phyloP scores from a whole-genome alignment of 345 rosid genomes.

The Gossypium herbaceum region DNA sequence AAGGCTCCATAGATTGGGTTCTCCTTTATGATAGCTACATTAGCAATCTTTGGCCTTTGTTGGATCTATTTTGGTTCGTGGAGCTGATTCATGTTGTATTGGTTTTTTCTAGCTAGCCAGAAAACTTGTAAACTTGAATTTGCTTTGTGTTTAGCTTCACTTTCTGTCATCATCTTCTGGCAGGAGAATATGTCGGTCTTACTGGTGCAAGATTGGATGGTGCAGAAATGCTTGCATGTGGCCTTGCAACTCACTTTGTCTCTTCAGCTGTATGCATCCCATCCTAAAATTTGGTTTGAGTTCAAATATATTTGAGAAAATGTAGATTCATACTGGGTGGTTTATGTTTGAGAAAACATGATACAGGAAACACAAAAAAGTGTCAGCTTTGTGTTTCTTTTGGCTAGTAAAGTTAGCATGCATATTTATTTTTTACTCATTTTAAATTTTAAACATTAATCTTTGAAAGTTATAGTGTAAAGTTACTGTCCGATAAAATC shows the following conservation, averaged over 20 bases:
- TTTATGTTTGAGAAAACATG: constrained; percentile 20
- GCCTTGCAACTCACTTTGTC: constrained; percentile 86
- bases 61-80: constrained; percentile 4
- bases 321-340: neutral
- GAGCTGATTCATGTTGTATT: constrained; percentile 6
- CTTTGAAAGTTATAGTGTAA: neutral
- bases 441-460: neutral
- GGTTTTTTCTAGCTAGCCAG: neutral
- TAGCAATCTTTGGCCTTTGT: neutral
- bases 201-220: constrained; percentile 79
- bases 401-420: neutral
- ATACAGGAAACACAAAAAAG: neutral
- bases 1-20: neutral
- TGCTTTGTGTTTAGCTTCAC: neutral
- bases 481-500: neutral
- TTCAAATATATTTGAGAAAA: constrained; percentile 5
- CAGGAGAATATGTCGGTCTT: constrained; percentile 81
- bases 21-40: constrained; percentile 7
- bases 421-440: neutral
- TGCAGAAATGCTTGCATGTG: constrained; percentile 82
- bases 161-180: neutral
- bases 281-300: neutral
- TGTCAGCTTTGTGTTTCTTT: neutral
- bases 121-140: neutral
- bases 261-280: constrained; percentile 50